Conservation (phyloP, 1,284 basidiomycete species). For the Ceratobasidium sp. region DNA sequence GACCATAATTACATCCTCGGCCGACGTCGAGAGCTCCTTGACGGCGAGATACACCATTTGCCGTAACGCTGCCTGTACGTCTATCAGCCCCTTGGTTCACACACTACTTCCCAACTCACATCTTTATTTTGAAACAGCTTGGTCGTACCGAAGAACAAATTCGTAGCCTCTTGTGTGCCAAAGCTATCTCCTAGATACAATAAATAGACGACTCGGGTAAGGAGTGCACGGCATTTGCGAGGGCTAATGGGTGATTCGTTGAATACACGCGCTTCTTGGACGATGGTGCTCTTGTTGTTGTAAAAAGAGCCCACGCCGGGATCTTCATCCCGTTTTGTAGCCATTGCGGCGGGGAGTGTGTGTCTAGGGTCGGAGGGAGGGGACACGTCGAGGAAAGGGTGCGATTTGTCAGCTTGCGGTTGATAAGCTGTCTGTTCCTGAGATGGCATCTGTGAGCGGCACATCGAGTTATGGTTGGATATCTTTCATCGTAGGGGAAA, state of each 20-base stretch:
- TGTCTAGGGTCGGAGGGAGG: neutral
- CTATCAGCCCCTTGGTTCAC: conserved; percentile 27
- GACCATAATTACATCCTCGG: conserved; percentile 99
- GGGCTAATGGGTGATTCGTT: conserved; percentile 99
- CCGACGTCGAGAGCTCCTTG: conserved; percentile 95
- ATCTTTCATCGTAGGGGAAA: too few species aligned
- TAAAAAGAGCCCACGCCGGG: conserved; percentile 83
- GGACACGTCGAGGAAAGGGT: conserved; percentile 36
- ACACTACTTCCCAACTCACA: conserved; percentile 61
- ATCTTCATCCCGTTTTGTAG: conserved; percentile 93
- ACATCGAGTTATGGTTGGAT: neutral
- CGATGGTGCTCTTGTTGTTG: conserved; percentile 94
- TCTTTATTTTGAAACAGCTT: conserved; percentile 99
- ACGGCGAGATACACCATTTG: conserved; percentile 99
- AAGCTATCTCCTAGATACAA: conserved; percentile 97
- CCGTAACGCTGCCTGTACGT: conserved; percentile 81
- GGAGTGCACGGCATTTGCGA: conserved; percentile 93
- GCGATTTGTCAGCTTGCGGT: conserved; percentile 21
- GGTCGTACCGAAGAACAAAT: conserved; percentile 97
- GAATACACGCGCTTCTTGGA: conserved; percentile 98
- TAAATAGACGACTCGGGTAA: conserved; percentile 96
- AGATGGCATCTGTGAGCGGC: neutral
- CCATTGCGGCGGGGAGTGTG: conserved; percentile 48
- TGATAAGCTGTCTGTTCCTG: neutral
- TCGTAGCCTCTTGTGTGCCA: conserved; percentile 94